phyloP scores from a whole-genome alignment of 1,284 basidiomycete species.

The Marasmius oreades region DNA sequence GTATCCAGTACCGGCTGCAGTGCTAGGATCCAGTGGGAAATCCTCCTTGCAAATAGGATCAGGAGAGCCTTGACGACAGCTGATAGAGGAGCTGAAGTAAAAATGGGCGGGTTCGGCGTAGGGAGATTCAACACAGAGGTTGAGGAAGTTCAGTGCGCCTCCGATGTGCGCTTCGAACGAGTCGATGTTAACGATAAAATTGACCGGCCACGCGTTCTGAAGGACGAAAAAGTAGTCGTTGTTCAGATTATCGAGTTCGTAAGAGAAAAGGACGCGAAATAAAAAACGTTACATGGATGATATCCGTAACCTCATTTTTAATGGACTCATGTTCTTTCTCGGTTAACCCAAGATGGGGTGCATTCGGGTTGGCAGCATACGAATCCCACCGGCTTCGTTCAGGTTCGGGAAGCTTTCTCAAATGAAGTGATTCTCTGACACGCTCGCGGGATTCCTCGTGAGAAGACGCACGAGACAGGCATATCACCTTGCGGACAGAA shows the following conservation, averaged over 20 bases:
- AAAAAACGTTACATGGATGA: slow-evolving; percentile 42
- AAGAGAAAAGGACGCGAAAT: neutral
- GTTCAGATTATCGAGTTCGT: slow-evolving; percentile 19
- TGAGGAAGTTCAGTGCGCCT: slow-evolving; percentile 52
- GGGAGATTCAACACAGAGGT: slow-evolving; percentile 43
- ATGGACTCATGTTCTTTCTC: slow-evolving; percentile 35
- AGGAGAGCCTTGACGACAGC: slow-evolving; percentile 30
- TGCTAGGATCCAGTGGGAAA: slow-evolving; percentile 31
- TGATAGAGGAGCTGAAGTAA: slow-evolving; percentile 58
- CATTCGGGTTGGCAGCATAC: slow-evolving; percentile 41
- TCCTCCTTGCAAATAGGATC: slow-evolving; percentile 32
- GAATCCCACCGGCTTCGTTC: slow-evolving; percentile 31
- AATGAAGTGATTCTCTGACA: slow-evolving; percentile 31
- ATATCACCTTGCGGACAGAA: slow-evolving; percentile 41
- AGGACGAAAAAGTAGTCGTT: neutral
- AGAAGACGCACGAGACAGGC: slow-evolving; percentile 47
- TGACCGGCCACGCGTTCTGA: slow-evolving; percentile 47
- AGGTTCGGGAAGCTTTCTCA: slow-evolving; percentile 23
- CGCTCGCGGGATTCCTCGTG: slow-evolving; percentile 34
- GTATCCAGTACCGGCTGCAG: slow-evolving; percentile 50
- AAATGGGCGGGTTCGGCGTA: slow-evolving; percentile 36
- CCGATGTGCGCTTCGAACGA: slow-evolving; percentile 50
- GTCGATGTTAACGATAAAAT: slow-evolving; percentile 41
- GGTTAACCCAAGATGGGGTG: slow-evolving; percentile 37
- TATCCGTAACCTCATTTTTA: slow-evolving; percentile 32